Base-by-base conservation (phyloP, 2,329 filamentous ascomycete genomes). In the Monosporascus ibericus region DNA sequence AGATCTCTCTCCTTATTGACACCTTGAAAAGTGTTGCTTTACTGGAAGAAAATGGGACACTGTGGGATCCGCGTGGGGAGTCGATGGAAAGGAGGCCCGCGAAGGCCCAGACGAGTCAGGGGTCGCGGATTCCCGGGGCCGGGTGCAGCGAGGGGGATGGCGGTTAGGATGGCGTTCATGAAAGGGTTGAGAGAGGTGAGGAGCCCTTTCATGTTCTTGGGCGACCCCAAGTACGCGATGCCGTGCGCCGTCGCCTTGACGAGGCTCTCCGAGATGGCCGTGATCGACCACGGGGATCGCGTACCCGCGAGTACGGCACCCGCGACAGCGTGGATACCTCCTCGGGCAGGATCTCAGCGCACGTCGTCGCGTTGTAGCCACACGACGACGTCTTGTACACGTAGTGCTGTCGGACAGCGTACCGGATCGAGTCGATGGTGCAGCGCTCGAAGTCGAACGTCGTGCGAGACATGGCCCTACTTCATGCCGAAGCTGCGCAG, bases 191-290 rank as follows among this genome's bases (percentile, higher is more conserved):
- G 75, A 20, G 81, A 80, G 68, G 80, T 77, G 61, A 92, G 86
- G n/a, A 91, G 76, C 1, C 84, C 87, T 58, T 86, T 85, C 88
- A 92, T 92, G 73, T 90, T 90, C 63, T 80, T 82, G 25, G 88
- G 88, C 0, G 87, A 86, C 70, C 90, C 89, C 66, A 84, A 85
- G 73, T 84, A 91, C 36, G 88, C 88, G 58, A 89, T 90, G 66
- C 90, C 87, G 58, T 87, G 81, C 1, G 83, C 84, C 17, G 78
- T 79, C 53, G 80, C 76, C 62, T 78, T 78, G 57, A 77, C 73
- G 59, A 80, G 75, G 50, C 80, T 77, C 68, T 81, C 78, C 8
- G 77, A 73, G 4, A 79, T 64, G 55, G 76, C 77, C 25, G 77
- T 74, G 25, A 81, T n/a, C 61, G 57, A 79, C 71, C 63, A 79